Evolutionary conservation across 1,284 basidiomycete genomes (phyloP).

Genomic region (Ustilago xerochloae): DNA sequence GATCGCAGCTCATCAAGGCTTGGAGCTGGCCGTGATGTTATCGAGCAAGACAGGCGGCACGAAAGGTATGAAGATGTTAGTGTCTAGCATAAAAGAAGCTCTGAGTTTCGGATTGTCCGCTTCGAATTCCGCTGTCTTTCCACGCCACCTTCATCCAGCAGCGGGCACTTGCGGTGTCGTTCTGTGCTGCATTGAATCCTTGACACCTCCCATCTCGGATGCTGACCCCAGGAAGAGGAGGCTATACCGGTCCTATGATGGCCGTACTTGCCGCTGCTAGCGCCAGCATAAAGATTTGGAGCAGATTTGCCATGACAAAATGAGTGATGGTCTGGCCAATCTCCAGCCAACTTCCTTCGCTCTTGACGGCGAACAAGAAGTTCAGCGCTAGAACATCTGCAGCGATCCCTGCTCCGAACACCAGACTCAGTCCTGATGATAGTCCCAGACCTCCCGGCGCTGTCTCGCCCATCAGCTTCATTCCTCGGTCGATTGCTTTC

Average conservation of each 20-base stretch:
- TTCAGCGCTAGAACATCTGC: slow-evolving; percentile 73
- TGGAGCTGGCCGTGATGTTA: too few relatives aligned
- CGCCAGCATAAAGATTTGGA: slow-evolving; percentile 76
- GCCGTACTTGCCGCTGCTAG: slow-evolving; percentile 38
- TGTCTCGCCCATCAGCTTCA: slow-evolving; percentile 43
- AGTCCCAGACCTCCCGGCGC: slow-evolving; percentile 56
- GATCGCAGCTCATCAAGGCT: too few relatives aligned
- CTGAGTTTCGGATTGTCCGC: neutral
- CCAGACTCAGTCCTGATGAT: slow-evolving; percentile 33
- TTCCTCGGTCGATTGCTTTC: slow-evolving; percentile 27
- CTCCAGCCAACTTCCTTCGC: slow-evolving; percentile 88
- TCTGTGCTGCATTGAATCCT: too few relatives aligned
- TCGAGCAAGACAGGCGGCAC: neutral
- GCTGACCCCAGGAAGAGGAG: too few relatives aligned
- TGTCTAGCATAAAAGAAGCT: neutral
- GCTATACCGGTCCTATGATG: slow-evolving; percentile 21
- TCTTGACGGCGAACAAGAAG: slow-evolving; percentile 85
- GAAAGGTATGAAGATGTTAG: neutral
- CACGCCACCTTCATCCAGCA: too few relatives aligned
- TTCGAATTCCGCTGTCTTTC: neutral
- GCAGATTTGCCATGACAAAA: slow-evolving; percentile 83
- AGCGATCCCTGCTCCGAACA: slow-evolving; percentile 57
- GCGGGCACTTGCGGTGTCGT: too few relatives aligned
- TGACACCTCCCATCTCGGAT: too few relatives aligned
- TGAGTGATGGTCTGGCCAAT: slow-evolving; percentile 89